Evolutionary conservation across 1,284 basidiomycete genomes (phyloP), one percentile per base, ranked within the genome.

Genomic region (Coniophora puteana): DNA sequence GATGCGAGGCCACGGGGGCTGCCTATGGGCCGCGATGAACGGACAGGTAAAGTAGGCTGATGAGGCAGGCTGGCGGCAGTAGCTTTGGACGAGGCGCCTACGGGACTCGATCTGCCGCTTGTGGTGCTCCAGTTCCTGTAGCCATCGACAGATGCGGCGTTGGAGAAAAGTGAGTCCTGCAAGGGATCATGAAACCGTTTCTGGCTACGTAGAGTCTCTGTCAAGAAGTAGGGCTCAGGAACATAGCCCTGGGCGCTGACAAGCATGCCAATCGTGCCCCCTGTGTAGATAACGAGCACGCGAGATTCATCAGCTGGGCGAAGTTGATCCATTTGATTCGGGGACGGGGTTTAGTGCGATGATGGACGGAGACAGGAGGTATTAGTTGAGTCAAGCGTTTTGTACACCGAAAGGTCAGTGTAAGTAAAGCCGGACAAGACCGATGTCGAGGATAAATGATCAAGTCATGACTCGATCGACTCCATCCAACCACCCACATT

Each of bases 221-320:
- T 89, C 48, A 95, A 69, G 61, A 93, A 93, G 50, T 83, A 83
- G 1, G 91, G 89, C 56, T 93, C 91, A 10, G 91, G 89, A 11
- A 88, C 85, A 58, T 93, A 93, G 37, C 91, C 89, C 48, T 82
- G 75, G 23, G 80, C 68, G 26, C 84, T 80, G 26, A 86, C 73
- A 29, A 92, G 80, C 89, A 92, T 92, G 10, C 89, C 89, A 50
- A 93, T 88, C 1, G 89, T 93, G 22, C 89, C 90, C 37, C 91
- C 90, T 40, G 76, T 78, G 66, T 92, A 92, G 34, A 94, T 81
- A 46, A 92, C 72, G 35, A 93, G 80, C 5, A 94, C 89, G 40
- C 78, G 73, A 20, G 87, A 79, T 58, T 92, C 89, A 51, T 85
- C 78, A 24, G 74, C 68, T 23, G 74, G 58, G 41, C 66, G 72